phyloP scores from a whole-genome alignment of 2,329 filamentous ascomycete genomes.

The Talaromyces marneffei region DNA sequence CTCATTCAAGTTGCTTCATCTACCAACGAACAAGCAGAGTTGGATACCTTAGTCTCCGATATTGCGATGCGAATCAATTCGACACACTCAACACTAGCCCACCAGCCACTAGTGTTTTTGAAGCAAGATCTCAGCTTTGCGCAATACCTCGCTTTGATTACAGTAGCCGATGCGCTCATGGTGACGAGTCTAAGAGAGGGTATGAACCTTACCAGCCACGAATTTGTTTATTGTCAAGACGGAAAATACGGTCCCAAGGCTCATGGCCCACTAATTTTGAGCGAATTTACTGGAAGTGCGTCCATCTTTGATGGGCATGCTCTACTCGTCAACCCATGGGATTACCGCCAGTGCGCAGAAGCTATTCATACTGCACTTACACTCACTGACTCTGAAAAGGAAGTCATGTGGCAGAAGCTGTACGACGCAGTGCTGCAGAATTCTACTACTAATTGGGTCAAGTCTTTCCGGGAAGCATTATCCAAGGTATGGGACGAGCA shows the following conservation, averaged over 20 bases:
- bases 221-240: conserved; percentile 90
- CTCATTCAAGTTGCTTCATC: conserved; percentile 92
- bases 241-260: conserved; percentile 68
- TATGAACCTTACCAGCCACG: conserved; percentile 94
- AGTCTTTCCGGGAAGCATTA: conserved; percentile 65
- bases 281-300: conserved; percentile 89
- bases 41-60: conserved; percentile 82
- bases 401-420: conserved; percentile 66
- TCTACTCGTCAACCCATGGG: conserved; percentile 89
- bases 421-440: conserved; percentile 69
- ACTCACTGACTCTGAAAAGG: conserved; percentile 70
- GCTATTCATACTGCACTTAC: conserved; percentile 79
- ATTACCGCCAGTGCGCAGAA: conserved; percentile 80
- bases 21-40: conserved; percentile 77
- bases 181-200: conserved; percentile 93
- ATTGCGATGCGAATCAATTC: conserved; percentile 95
- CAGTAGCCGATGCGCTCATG: conserved; percentile 85
- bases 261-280: conserved; percentile 82
- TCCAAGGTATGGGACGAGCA: conserved; percentile 77
- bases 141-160: conserved; percentile 86
- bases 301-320: conserved; percentile 76
- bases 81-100: conserved; percentile 79
- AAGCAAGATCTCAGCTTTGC: conserved; percentile 91
- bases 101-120: conserved; percentile 87
- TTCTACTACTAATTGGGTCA: conserved; percentile 81